Evolutionary conservation across 257 asterid species (phyloP).

Genomic region (Craterostigma plantagineum): DNA sequence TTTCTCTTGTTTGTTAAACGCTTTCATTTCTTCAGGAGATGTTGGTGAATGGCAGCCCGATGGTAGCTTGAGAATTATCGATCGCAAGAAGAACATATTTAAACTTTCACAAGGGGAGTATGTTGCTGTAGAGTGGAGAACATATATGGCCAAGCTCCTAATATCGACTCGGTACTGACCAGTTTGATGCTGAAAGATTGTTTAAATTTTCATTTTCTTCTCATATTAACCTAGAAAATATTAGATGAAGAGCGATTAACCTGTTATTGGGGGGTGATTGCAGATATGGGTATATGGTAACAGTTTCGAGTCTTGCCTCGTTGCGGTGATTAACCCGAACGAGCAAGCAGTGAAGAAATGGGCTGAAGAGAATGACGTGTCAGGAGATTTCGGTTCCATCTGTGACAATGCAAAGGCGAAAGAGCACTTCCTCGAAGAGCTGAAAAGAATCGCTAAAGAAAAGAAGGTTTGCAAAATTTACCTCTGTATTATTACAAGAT

Average conservation of each 20-base stretch:
- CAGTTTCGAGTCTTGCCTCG: constrained; percentile 84
- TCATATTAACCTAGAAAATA: too few relatives aligned
- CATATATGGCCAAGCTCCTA: constrained; percentile 39
- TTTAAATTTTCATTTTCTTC: neutral
- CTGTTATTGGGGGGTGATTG: constrained; percentile 1
- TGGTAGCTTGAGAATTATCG: constrained; percentile 84
- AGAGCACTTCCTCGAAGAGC: constrained; percentile 52
- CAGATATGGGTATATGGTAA: constrained; percentile 96
- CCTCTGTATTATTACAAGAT: too few relatives aligned
- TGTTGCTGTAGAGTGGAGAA: constrained; percentile 97
- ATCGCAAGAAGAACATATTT: constrained; percentile 91
- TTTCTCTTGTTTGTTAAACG: neutral
- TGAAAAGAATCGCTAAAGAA: constrained; percentile 47
- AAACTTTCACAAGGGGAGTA: constrained; percentile 98
- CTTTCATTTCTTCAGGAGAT: constrained; percentile 46
- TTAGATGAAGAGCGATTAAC: too few relatives aligned
- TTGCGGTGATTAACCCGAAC: constrained; percentile 65
- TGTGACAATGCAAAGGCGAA: constrained; percentile 51
- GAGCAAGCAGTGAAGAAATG: constrained; percentile 48
- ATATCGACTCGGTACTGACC: constrained; percentile 65
- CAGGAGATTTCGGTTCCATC: constrained; percentile 48
- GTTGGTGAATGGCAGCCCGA: constrained; percentile 86
- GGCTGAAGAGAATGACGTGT: constrained; percentile 46
- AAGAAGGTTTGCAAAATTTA: constrained; percentile 43
- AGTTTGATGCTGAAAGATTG: too few relatives aligned